Evolutionary conservation across 164 flowering plant species (phyloP), one percentile per base, ranked within the genome.

Genomic region (Protea cynaroides): DNA sequence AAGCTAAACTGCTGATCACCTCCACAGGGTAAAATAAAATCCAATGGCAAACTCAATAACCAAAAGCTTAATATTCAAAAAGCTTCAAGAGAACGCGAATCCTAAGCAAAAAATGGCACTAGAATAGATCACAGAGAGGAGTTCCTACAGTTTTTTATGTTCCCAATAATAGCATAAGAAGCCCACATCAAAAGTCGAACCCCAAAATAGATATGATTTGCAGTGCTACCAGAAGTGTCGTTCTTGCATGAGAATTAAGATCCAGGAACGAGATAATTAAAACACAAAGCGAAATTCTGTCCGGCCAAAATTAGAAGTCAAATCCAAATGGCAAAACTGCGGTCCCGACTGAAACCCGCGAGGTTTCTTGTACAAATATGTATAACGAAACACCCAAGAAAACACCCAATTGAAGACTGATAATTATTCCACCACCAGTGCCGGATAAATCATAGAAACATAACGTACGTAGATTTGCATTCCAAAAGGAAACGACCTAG

Each of bases 1-100:
- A 59, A 66, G 47, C 61, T 51, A 57, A 62, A 65, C 29, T 6
- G 15, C n/a, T 11, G 34, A 54, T 3, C 17, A 60, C 60, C 59
- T 56, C 24, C 23, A 21, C 56, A 37, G 24, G 14, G 6, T 17
- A 19, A 40, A 24, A 22, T 54, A 18, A 12, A 43, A 36, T 59
- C 49, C 23, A 37, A 21, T 12, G 2, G n/a, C 17, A 3, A 60
- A 21, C 46, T 59, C 62, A 59, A 40, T 43, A 21, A 59, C 23
- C 12, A 4, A 15, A 53, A 23, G 9, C 18, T 36, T 44, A 49
- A 49, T 49, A 12, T 18, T 18, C 2, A 15, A 49, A 11, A 44
- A 8, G 49, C 18, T 49, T 18, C 17, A 4, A 49, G 17, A 49
- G 18, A 19, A 49, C 4, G 12, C 59, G 8, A 58, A 29, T 36